Evolutionary conservation across 768 basidiomycete species (phyloP).

Genomic region (Mycena sanguinolenta): DNA sequence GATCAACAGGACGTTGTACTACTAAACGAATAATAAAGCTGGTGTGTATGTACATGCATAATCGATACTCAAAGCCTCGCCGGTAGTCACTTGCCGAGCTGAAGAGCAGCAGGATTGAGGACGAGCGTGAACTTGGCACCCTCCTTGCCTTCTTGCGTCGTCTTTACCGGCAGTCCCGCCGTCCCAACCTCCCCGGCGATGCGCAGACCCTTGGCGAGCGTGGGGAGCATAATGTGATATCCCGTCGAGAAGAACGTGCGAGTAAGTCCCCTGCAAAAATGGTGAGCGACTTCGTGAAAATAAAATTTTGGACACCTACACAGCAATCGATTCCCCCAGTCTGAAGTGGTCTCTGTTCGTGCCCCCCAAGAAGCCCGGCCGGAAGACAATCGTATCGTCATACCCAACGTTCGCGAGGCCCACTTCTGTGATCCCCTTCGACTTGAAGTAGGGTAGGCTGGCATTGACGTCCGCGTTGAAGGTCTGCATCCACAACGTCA

Average conservation of each 20-base stretch:
- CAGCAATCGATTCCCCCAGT: constrained; percentile 54
- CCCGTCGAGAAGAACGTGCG: constrained; percentile 50
- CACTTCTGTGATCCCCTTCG: constrained; percentile 80
- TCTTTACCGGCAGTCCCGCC: constrained; percentile 59
- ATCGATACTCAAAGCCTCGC: no score
- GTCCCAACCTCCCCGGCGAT: constrained; percentile 70
- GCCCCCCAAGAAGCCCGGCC: constrained; percentile 70
- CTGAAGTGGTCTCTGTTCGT: constrained; percentile 59
- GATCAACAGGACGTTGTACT: no score
- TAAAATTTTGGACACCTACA: constrained; percentile 49
- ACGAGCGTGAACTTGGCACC: constrained; percentile 67
- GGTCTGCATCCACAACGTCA: constrained; percentile 51
- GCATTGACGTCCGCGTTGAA: constrained; percentile 63
- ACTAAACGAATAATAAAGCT: no score
- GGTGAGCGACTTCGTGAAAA: no score
- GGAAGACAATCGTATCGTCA: constrained; percentile 76
- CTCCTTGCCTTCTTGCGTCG: constrained; percentile 55
- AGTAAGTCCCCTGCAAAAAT: constrained; percentile 53
- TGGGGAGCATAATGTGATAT: constrained; percentile 61
- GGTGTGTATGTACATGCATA: no score
- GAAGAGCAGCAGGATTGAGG: constrained; percentile 63
- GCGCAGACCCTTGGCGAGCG: constrained; percentile 66
- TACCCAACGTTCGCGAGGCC: constrained; percentile 78
- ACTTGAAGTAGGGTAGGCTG: constrained; percentile 66
- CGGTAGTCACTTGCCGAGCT: constrained; percentile 48